A percentile compares a stretch with the other conserved stretches of the same genome.
These are phyloP conservation scores for Ulota crispa DNA, from an alignment of 225 moss, liverwort and hornwort genomes.

Conservation along the genomic window DNA sequence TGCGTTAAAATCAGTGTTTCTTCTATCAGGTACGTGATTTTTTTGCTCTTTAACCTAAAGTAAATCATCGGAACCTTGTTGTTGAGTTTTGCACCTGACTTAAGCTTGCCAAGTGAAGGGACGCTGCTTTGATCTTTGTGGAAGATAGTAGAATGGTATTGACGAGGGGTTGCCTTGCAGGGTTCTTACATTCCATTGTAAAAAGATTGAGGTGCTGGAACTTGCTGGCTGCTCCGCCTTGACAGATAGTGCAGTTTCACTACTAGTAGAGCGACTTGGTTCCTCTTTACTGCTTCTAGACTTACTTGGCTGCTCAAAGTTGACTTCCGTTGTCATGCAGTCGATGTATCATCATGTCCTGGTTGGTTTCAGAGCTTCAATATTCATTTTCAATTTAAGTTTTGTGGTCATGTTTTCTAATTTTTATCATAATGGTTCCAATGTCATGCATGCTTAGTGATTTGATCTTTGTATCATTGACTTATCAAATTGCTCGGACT, in stretches of 20 bases:
- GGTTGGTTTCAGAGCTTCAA: conserved; percentile 49
- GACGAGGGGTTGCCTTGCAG: conserved; percentile 47
- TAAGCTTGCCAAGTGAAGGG: background rate
- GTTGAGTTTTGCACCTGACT: conserved; percentile 8
- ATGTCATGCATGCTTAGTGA: background rate
- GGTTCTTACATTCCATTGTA: conserved; percentile 88
- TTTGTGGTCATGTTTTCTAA: background rate
- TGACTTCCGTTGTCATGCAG: conserved; percentile 51
- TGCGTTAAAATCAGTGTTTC: conserved; percentile 58
- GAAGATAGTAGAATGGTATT: conserved; percentile 6
- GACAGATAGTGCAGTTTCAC: conserved; percentile 51
- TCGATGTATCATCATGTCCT: conserved; percentile 43
- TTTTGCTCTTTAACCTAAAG: conserved; percentile 5
- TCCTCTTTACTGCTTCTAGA: conserved; percentile 68
- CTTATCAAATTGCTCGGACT: background rate
- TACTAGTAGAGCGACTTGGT: conserved; percentile 66
- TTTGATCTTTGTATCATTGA: conserved; percentile 4
- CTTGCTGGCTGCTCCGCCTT: conserved; percentile 65
- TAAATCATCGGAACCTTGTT: background rate
- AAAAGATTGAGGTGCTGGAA: conserved; percentile 63
- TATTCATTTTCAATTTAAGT: conserved; percentile 2
- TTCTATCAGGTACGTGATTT: conserved; percentile 59
- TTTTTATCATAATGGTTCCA: background rate
- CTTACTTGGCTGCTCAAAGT: conserved; percentile 64
- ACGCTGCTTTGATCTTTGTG: background rate